Base-by-base conservation (phyloP, 768 basidiomycete genomes). In the Suillus tomentosus region DNA sequence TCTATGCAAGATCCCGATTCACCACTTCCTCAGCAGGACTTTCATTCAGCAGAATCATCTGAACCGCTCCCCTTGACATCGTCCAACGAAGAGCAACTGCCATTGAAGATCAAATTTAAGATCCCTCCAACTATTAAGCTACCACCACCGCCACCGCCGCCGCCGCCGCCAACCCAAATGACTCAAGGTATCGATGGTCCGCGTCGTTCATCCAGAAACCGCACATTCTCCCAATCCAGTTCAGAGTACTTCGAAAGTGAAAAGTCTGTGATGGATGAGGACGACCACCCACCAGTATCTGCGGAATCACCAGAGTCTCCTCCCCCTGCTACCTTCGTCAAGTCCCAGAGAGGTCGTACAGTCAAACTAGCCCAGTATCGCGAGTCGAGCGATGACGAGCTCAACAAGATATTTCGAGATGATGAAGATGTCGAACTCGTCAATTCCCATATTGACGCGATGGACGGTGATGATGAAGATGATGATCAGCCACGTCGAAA, bases 381-480 rank as follows among this genome's bases (percentile, higher is more conserved):
- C 11, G 85, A 87, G 73, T 79, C 77, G 19, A 79, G 77, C 61
- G 84, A 84, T 36, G 79, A 80, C n/a, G 83, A 79, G 27, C 7
- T 61, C 7, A 67, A 57, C 0, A 70, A 74, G 27, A 72, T 60
- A 58, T 56, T 63, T 24, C 3, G 13, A 56, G 53, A 55, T 58
- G 61, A 64, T 9, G 68, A 60, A 15, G 63, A 66, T 51, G 66
- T 17, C 31, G 57, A 58, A 43, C 55, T 50, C n/a, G 51, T 66
- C 9, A 72, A 74, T 54, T 73, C 68, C 40, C 72, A 68, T 17
- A 39, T n/a, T 11, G 68, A 68, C 4, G 66, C 34, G 27, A 63
- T 56, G 22, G 40, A 77, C 56, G 69, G 73, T 31, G 76, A 78
- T 17, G 74, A 75, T 6, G 76, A 74, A 10, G 76, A 68, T 10